Evolutionary conservation across 139 green algal genomes (phyloP), one percentile per base, ranked within the genome.

Genomic region (Mesotaenium endlicherianum): DNA sequence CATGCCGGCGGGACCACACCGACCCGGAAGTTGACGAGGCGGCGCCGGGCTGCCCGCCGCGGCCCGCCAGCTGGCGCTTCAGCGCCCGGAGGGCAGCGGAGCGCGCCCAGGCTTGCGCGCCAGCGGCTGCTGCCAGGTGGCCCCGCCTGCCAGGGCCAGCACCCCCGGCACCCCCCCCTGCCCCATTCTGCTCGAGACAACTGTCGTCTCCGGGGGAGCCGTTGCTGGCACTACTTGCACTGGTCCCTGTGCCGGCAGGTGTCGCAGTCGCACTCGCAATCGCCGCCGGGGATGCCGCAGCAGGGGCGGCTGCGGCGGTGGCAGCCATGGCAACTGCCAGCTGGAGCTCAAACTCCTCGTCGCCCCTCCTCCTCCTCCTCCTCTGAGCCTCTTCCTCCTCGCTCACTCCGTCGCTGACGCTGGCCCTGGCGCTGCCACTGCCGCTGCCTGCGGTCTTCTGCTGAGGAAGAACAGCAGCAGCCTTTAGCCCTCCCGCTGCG

Each of bases 281-380:
- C n/a, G 57, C n/a, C n/a, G 34, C 36, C 11, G 14, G n/a, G 16
- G 57, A n/a, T 39, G 57, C 57, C 11, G 57, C 57, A 30, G 57
- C 26, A 8, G 57, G 4, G 34, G 64, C 14, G 16, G 11, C 75
- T 47, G 59, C 75, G 38, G 84, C 82, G 47, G 93, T 94, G 20
- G 92, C 92, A 2, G 87, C 78, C 69, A 97, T 74, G 0, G 94
- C 94, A 80, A 95, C 91, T 26, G 88, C 90, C 39, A 97, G 80
- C 89, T 97, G 84, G 40, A 87, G 88, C 77, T 97, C 94, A 76
- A 95, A 93, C 70, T 97, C 94, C n/a, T 94, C 84, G 38, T 97
- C 94, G 0, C 94, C 93, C 30, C 80, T 85, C 16, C 89, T 86
- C 42, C 55, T 75, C 36, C 50, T 76, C 50, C 45, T 80, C 44